Evolutionary conservation across 345 rosid species (phyloP).

Genomic region (Durio zibethinus): DNA sequence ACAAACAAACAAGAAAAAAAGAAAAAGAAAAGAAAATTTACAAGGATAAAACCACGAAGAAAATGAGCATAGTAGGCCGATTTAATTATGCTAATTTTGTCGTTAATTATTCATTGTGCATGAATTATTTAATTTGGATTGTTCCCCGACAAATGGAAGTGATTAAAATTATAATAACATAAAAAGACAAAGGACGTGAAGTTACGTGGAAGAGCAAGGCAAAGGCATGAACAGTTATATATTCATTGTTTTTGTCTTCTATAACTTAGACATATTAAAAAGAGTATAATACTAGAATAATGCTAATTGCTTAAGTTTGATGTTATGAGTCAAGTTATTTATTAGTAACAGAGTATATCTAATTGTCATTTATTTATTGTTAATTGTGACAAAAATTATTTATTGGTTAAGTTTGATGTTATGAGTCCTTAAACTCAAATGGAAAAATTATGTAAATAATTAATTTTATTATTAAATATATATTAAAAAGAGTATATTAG

Average conservation of each 20-base stretch:
- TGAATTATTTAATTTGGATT: conserved; percentile 12
- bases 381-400: no score
- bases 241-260: conserved; percentile 1
- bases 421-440: no score
- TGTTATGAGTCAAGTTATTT: neutral
- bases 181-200: neutral
- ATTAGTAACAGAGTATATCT: no score
- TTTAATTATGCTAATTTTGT: conserved; percentile 9
- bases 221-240: neutral
- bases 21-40: neutral
- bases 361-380: no score
- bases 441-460: no score
- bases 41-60: neutral
- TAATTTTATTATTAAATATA: neutral
- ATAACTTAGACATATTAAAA: neutral
- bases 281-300: neutral
- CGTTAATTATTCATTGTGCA: conserved; percentile 9
- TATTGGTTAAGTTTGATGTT: no score
- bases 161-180: conserved; percentile 3
- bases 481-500: no score
- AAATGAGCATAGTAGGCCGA: neutral
- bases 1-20: no score
- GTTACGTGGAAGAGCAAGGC: neutral
- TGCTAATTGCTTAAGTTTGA: no score
- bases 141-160: conserved; percentile 13